Evolutionary conservation across 139 green algal genomes (phyloP).

Genomic region (Chlorella sp.): DNA sequence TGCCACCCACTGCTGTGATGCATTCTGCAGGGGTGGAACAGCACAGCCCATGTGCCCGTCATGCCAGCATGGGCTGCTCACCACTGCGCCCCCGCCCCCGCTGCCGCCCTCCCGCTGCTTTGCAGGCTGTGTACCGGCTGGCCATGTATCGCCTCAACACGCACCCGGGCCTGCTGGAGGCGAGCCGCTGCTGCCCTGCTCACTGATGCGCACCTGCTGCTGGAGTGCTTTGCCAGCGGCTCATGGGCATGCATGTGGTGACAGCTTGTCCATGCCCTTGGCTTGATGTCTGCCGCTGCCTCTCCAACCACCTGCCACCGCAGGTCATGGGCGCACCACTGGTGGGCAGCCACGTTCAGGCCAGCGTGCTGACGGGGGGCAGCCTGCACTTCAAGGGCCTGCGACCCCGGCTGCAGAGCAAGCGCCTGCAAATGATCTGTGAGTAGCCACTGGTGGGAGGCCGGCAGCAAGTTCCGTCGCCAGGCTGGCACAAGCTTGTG

Average conservation of each 20-base stretch:
- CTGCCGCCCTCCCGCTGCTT: not conserved
- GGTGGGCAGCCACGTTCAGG: slow-evolving; percentile 62
- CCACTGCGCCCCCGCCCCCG: too few species aligned
- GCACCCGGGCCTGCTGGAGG: slow-evolving; percentile 70
- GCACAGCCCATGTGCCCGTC: too few species aligned
- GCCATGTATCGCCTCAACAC: slow-evolving; percentile 75
- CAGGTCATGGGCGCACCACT: slow-evolving; percentile 82
- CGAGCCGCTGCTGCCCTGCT: not conserved
- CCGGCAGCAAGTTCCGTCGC: not conserved
- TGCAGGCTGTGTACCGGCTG: slow-evolving; percentile 60
- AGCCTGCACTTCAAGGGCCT: slow-evolving; percentile 59
- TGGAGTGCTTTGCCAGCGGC: not conserved
- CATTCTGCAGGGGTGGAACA: too few species aligned
- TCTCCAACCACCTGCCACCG: not conserved
- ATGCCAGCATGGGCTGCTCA: too few species aligned
- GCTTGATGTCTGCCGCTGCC: too few species aligned
- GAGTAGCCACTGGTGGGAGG: not conserved
- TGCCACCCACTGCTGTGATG: too few species aligned
- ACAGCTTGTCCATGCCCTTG: too few species aligned
- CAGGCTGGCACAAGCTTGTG: too few species aligned
- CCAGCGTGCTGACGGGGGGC: slow-evolving; percentile 72
- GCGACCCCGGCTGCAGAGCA: slow-evolving; percentile 46
- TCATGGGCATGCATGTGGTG: not conserved
- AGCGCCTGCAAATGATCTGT: slow-evolving; percentile 82
- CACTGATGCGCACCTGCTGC: not conserved